Evolutionary conservation across 257 asterid genomes (phyloP).

Genomic region (Solanum boliviense): DNA sequence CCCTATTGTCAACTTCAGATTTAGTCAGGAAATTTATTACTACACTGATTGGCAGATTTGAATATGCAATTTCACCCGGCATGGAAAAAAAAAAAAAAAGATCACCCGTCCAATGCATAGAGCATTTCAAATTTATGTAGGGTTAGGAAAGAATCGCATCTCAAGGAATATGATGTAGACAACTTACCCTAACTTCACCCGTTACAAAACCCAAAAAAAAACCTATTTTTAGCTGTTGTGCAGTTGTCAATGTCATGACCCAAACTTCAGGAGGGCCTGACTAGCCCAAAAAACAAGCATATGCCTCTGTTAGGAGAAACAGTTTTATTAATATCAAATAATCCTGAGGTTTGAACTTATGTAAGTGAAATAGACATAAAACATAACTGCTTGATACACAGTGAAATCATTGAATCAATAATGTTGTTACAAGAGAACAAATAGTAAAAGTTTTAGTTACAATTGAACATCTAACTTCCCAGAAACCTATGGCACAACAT

Average conservation of each 20-base stretch:
- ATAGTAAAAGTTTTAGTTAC: neutral
- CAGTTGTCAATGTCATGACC: neutral
- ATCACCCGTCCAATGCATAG: neutral
- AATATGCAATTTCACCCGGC: neutral
- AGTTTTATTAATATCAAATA: too few relatives aligned
- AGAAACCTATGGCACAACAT: neutral
- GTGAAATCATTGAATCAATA: neutral
- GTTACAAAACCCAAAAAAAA: too few relatives aligned
- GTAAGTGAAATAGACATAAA: neutral
- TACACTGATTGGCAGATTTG: neutral
- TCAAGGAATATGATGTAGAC: too few relatives aligned
- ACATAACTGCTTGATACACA: neutral
- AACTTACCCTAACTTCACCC: neutral
- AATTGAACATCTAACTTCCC: neutral
- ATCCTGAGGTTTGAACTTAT: neutral
- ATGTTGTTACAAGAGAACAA: neutral
- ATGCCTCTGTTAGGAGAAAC: neutral
- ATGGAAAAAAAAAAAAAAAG: too few relatives aligned
- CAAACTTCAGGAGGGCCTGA: too few relatives aligned
- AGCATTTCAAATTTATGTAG: accelerated
- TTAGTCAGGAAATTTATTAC: neutral
- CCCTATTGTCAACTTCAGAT: neutral
- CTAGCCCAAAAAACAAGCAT: too few relatives aligned
- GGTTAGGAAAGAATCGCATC: accelerated
- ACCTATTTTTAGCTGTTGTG: too few relatives aligned